Percentiles rank a stretch among this genome's conserved stretches.
These are phyloP conservation scores for Pyrrhoderma lamaoense DNA, from an alignment of 1,284 basidiomycete species.

Conservation along the genomic window DNA sequence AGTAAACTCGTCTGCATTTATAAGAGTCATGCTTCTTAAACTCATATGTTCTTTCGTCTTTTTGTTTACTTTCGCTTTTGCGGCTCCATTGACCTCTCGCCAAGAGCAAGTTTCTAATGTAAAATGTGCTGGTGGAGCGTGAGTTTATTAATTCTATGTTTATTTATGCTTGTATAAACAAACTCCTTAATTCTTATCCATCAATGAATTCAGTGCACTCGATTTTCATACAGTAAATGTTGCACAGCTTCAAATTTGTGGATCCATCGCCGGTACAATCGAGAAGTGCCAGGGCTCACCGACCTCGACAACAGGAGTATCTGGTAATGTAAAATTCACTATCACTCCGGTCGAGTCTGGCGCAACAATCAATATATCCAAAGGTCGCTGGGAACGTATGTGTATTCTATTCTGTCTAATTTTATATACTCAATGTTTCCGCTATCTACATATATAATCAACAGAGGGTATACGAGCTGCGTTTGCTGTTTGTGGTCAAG, in stretches of 20 bases:
- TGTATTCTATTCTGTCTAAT: neutral
- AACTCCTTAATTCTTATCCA: neutral
- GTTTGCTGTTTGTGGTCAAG: conserved; percentile 26
- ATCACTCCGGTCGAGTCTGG: conserved; percentile 26
- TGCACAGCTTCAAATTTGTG: conserved; percentile 29
- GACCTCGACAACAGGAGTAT: conserved; percentile 25
- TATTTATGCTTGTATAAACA: neutral
- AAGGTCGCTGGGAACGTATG: conserved; percentile 30
- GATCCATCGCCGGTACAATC: conserved; percentile 28
- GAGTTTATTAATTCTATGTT: conserved; percentile 2
- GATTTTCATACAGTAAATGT: conserved; percentile 30
- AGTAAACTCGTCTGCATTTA: neutral
- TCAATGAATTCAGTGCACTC: conserved; percentile 20
- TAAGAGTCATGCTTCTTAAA: conserved; percentile 16
- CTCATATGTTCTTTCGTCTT: conserved; percentile 14
- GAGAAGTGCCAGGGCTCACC: conserved; percentile 28
- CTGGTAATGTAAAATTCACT: conserved; percentile 25
- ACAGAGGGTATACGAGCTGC: conserved; percentile 27
- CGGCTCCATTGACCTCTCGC: conserved; percentile 23
- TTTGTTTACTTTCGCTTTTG: conserved; percentile 22
- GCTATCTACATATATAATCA: too few relatives aligned
- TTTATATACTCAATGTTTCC: neutral
- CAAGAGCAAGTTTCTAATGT: conserved; percentile 25
- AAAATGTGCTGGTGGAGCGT: conserved; percentile 20
- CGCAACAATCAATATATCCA: conserved; percentile 28